Evolutionary conservation across 805 yeast genomes (phyloP).

Genomic region (Sugiyamaella qingdaonensis): DNA sequence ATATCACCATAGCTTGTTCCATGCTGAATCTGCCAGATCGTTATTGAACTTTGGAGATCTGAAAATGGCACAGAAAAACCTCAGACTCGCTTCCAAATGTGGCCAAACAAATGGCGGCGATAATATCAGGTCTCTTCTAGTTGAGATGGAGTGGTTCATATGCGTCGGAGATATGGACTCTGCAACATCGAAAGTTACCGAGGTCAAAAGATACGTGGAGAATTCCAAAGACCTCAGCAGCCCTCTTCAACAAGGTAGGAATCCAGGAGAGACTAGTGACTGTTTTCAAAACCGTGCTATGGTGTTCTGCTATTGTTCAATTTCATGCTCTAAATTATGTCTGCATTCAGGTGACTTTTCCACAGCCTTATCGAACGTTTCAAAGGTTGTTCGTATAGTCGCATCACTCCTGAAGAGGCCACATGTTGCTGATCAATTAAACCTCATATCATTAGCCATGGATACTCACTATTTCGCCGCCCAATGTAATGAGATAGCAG

Average conservation of each 20-base stretch:
- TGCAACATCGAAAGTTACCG: background rate
- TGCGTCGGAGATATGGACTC: background rate
- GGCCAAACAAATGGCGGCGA: background rate
- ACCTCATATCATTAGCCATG: conserved; percentile 5
- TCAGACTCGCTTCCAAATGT: too few species aligned
- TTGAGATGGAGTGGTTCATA: background rate
- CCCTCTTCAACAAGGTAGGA: background rate
- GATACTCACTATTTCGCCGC: conserved; percentile 13
- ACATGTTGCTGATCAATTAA: background rate
- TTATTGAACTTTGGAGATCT: background rate
- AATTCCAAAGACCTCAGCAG: background rate
- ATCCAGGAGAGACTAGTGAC: background rate
- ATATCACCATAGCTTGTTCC: background rate
- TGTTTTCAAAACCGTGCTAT: background rate
- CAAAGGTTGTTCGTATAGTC: background rate
- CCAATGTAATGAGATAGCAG: conserved; percentile 14
- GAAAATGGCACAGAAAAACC: background rate
- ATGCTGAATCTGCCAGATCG: background rate
- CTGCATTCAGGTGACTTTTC: background rate
- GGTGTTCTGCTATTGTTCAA: background rate
- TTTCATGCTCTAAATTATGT: background rate
- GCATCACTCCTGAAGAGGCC: background rate
- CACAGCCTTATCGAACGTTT: background rate
- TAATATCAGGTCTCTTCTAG: background rate
- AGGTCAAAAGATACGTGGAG: background rate